These are phyloP conservation scores for Theileria parva DNA, from an alignment of 169 alveolate genomes.

Conservation along the genomic window DNA sequence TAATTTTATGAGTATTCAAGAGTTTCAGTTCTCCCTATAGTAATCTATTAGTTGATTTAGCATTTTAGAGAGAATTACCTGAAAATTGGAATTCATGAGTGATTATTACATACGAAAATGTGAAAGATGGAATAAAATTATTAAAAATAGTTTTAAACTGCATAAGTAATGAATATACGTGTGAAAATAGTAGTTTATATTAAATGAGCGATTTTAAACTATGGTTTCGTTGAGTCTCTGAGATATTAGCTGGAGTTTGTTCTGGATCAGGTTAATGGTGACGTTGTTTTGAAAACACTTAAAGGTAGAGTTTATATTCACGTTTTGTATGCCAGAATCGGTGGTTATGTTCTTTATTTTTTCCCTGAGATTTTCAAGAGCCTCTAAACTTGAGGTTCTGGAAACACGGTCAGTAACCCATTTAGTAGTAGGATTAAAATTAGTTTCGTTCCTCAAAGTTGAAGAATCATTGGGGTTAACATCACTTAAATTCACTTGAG, in stretches of 20 bases:
- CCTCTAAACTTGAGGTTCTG: constrained; percentile 53
- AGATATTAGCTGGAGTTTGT: constrained; percentile 27
- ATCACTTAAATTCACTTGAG: constrained; percentile 7
- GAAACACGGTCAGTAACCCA: constrained; percentile 62
- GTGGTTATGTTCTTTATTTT: constrained; percentile 47
- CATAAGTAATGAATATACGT: no score
- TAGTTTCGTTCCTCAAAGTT: background rate
- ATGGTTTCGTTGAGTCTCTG: constrained; percentile 27
- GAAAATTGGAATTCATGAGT: background rate
- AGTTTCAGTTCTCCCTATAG: background rate
- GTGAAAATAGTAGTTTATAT: background rate
- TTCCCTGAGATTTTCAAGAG: constrained; percentile 52
- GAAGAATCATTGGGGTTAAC: constrained; percentile 14
- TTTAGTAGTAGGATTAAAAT: constrained; percentile 25
- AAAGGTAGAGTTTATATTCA: constrained; percentile 9
- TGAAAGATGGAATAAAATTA: background rate
- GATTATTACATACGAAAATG: no score
- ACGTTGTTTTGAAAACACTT: constrained; percentile 27
- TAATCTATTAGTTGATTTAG: no score
- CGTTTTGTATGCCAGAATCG: constrained; percentile 9
- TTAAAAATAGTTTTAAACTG: no score
- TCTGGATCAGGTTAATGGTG: constrained; percentile 27
- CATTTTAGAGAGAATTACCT: background rate
- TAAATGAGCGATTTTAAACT: background rate
- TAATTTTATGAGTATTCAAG: no score